Evolutionary conservation across 1,139 yeast genomes (phyloP), one percentile per base, ranked within the genome.

Genomic region (Diutina neorugosa): DNA sequence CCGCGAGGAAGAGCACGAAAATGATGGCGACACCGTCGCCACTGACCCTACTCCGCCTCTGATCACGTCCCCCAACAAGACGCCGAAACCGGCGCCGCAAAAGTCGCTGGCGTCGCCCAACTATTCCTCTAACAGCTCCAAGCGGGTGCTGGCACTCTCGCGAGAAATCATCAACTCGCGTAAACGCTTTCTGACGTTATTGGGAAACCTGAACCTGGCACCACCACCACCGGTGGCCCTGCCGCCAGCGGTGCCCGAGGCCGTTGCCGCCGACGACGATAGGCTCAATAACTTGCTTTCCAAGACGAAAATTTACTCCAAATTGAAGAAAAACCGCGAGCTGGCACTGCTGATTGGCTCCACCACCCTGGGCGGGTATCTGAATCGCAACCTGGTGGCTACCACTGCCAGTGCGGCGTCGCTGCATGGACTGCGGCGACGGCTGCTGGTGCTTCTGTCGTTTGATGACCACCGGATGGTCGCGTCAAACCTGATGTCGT

Each of bases 311-410:
- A 41, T 74, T 31, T 74, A 74, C 58, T 69, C 66, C 57, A 66
- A 70, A 55, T 60, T 73, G 27, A 73, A 68, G 57, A 72, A 70
- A 56, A 64, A 69, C 55, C 64, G 78, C 14, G 77, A 73, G 52
- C 73, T 70, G 66, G 60, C 64, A 49, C 62, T 61, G 44, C 71
- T 74, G 44, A 62, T 58, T 12, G 53, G 60, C 4, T 66, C 73
- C 16, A 56, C 56, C 8, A 63, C 61, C 2, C 60, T 65, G 14
- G 58, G 57, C 44, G 46, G 56, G n/a, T 57, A 58, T 52, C 63
- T 64, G 53, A 65, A 62, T 27, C 42, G 42, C 43, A 44, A 50
- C 21, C 27, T 34, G 23, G 31, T 46, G 12, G 27, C 40, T 5
- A 44, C 48, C 5, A 46, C 57, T 68, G 53, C 66, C 65, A 44